Base-by-base conservation (phyloP, 164 flowering plant genomes). In the Macadamia integrifolia region DNA sequence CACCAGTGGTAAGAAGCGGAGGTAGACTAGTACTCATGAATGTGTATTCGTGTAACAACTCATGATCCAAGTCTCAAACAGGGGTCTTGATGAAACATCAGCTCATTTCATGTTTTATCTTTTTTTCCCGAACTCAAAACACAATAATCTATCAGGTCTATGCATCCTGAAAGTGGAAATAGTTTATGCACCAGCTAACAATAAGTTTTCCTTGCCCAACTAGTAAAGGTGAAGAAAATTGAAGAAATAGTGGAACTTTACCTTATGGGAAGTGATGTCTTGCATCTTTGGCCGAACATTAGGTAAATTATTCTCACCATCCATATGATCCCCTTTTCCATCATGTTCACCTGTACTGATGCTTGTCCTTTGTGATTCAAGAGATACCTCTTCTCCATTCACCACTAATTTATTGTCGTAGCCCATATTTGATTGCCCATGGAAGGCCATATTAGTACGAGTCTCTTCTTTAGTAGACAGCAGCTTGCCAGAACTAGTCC, bases 201-300 rank as follows among this genome's bases (percentile, higher is more conserved):
- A 35, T 35, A 35, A 2, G 3, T 35, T 35, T 35, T 35, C 40
- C 40, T 35, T 35, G 40, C 3, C 40, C 40, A 35, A 35, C 3
- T 35, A 35, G 40, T 35, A 35, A 35, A 35, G 40, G 40, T 35
- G 40, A 35, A 35, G 40, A 35, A 35, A 35, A 35, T 5, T 35
- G 40, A 35, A 2, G 17, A 52, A 49, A 6, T 30, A 56, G n/a
- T 50, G 40, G 61, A 70, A 61, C 31, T 43, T 67, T 72, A 90
- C 96, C 90, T 85, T 90, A 58, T 64, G 82, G 64, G 74, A 71
- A 68, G 75, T 74, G 69, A 50, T 67, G 61, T 89, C 82, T 43
- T 75, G 82, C 67, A 61, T 76, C 66, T 69, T 82, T 62, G 72
- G 62, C 61, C 75, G 82, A 75, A 80, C 80, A 56, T 73, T 76